Base-by-base conservation (phyloP, 2,329 filamentous ascomycete species). In the Alternaria dauci region DNA sequence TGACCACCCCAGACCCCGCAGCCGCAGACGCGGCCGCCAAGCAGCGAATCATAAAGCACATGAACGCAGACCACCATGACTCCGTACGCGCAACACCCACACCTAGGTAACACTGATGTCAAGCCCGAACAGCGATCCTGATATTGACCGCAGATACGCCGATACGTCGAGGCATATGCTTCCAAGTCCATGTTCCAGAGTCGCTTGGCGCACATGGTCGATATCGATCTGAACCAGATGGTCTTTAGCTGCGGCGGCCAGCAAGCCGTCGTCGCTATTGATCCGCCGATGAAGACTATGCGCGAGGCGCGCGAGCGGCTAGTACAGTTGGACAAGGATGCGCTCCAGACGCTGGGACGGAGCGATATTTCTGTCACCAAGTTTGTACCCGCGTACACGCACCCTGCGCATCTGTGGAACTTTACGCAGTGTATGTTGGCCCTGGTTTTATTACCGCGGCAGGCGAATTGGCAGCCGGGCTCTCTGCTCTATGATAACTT, bases 51-150 rank as follows among this genome's bases (percentile, higher is more conserved):
- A 86, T 94, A 73, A 83, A 83, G 34, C 94, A 97, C 82, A 95
- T 97, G 92, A 97, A 97, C 81, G 82, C 83, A 43, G 91, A 94
- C 78, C 94, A 97, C 80, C 82, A 85, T 52, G 85, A 87, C 69
- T 92, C 92, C 59, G 87, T 83, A 75, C 41, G 57, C 52, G 32
- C 25, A 23, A 23, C 39, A 14, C 23, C 51, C 20, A 16, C 5
- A 25, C 11, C 32, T 16, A 36, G 5, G 30, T 46, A 60, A 39
- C 26, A 23, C 46, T 52, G 30, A 56, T 41, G 23, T 46, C 36
- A 47, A 32, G 8, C 26, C 25, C 46, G 18, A 53, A 30, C 26
- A 18, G 44, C 47, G 43, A 48, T 46, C 25, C 52, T 63, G 39
- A 69, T 57, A 55, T 54, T 59, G 38, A 67, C 38, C 44, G 8